These are phyloP conservation scores for Aureobasidium sp. DNA, from an alignment of 2,329 filamentous ascomycete genomes.

Conservation along the genomic window DNA sequence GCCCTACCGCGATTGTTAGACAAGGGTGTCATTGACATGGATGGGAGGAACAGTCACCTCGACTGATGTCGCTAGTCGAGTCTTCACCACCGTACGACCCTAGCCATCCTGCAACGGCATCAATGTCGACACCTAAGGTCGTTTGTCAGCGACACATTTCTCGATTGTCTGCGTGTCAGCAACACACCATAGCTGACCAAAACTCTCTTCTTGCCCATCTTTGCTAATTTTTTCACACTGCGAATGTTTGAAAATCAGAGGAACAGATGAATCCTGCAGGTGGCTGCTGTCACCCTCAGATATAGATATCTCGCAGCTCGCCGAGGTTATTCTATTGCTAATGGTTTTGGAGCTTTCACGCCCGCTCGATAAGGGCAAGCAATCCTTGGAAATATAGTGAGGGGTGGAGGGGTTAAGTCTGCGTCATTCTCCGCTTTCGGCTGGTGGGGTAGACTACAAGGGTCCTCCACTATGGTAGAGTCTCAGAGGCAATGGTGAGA, in stretches of 20 bases:
- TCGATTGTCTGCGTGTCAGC: too few species aligned
- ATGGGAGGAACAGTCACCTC: conserved; percentile 33
- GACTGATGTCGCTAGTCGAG: conserved; percentile 59
- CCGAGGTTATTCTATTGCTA: too few species aligned
- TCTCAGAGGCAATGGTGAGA: too few species aligned
- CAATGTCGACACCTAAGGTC: conserved; percentile 49
- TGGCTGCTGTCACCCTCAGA: too few species aligned
- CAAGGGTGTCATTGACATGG: neutral
- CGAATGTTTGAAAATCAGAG: neutral
- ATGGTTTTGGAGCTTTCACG: neutral
- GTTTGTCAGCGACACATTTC: neutral
- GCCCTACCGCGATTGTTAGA: conserved; percentile 28
- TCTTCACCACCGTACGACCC: conserved; percentile 66
- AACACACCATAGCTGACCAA: conserved; percentile 19
- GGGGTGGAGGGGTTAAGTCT: too few species aligned
- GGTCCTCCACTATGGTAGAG: too few species aligned
- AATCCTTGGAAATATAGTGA: too few species aligned
- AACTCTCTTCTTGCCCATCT: conserved; percentile 21
- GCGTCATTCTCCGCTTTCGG: too few species aligned
- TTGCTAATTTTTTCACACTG: neutral
- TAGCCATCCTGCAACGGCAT: conserved; percentile 64
- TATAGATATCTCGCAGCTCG: too few species aligned
- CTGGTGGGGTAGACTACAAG: too few species aligned
- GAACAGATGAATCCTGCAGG: too few species aligned
- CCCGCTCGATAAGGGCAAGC: neutral